Evolutionary conservation across 1,139 yeast species (phyloP), one percentile per base, ranked within the genome.

Genomic region (Debaryomyces singareniensis): DNA sequence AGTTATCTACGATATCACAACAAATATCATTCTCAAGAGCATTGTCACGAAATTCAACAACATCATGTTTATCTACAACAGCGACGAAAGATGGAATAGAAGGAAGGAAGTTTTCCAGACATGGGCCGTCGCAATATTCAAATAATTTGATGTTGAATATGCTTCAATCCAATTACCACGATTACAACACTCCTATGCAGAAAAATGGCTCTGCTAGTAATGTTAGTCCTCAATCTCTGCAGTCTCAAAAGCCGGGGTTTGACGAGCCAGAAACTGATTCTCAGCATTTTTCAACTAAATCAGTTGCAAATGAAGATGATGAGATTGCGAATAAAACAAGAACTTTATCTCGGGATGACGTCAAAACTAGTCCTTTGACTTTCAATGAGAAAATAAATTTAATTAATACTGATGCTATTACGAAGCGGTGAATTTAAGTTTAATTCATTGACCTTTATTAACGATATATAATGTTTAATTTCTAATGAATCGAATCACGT

Each of bases 11-110:
- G n/a, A 7, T n/a, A 7, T 18, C n/a, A 7, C 21, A 7, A 7
- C 21, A 7, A n/a, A 18, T n/a, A n/a, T 18, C 21, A n/a, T 18
- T 18, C 21, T 18, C 21, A n/a, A 7, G 21, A 7, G 9, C 21
- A n/a, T 18, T 18, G 18, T 77, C 84, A 1, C 61, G 84, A 31
- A 71, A 71, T 28, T 76, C 84, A 13, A 71, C 72, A 21, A 71
- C 79, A 3, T 76, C 84, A 2, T 78, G 82, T 30, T 52, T 78
- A 20, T 77, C 85, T 0, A 77, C 80, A 13, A 78, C 82, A 2
- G 86, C 86, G 9, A 77, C 83, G 16, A 78, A 78, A 44, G 86
- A 79, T 46, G 86, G 86, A 0, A 53, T 78, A 5, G 85, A 78
- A 48, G 86, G 86, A 2, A 71, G 74, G 40, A 54, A 69, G 31